phyloP scores from a whole-genome alignment of 192 early-diverging fungal genomes.

The Spizellomyces punctatus region DNA sequence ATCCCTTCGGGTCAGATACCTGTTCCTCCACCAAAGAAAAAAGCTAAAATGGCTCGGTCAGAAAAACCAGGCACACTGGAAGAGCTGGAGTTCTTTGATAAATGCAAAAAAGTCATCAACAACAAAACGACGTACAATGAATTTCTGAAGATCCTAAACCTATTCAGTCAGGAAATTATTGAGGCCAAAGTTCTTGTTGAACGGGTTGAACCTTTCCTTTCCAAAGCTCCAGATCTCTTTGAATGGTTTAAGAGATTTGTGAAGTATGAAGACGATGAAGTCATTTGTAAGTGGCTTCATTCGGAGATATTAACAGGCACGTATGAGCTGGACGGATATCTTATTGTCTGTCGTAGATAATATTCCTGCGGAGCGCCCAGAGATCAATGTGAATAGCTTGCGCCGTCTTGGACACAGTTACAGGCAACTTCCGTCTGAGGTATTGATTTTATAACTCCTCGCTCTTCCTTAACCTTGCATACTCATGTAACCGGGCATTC shows the following conservation, averaged over 20 bases:
- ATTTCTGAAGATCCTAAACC: constrained; percentile 92
- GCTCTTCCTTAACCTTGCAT: not conserved
- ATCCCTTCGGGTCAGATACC: constrained; percentile 15
- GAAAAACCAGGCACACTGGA: constrained; percentile 51
- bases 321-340: not conserved
- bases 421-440: constrained; percentile 54
- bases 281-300: constrained; percentile 49
- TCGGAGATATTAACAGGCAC: not conserved
- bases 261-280: constrained; percentile 78
- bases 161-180: constrained; percentile 93
- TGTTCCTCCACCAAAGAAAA: constrained; percentile 37
- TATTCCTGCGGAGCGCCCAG: constrained; percentile 58
- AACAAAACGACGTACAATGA: constrained; percentile 91
- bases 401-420: constrained; percentile 75
- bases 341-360: constrained; percentile 52
- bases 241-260: constrained; percentile 93
- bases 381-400: constrained; percentile 65
- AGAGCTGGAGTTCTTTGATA: constrained; percentile 94
- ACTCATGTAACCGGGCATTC: not conserved
- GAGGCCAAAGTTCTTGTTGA: constrained; percentile 83
- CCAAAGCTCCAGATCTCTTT: constrained; percentile 81
- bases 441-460: not conserved
- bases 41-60: constrained; percentile 19
- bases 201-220: constrained; percentile 82
- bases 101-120: constrained; percentile 81